Conservation (phyloP, 2,329 filamentous ascomycete species). For the Colletotrichum cereale region DNA sequence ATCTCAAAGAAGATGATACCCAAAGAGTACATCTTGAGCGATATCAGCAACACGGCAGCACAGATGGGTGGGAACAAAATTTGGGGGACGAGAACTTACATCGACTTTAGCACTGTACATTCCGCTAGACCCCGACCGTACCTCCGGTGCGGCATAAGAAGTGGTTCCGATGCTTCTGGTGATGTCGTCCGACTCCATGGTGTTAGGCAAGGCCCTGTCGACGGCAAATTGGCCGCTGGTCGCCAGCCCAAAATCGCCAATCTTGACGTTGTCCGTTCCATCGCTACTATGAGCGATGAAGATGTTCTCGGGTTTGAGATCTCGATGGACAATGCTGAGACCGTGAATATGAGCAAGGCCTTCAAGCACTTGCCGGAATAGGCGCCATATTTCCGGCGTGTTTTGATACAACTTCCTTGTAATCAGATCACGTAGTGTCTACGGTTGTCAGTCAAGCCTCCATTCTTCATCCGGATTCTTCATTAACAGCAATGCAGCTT, state of each 20-base stretch:
- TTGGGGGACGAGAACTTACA: slow-evolving; percentile 60
- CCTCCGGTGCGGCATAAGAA: slow-evolving; percentile 93
- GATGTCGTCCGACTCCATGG: slow-evolving; percentile 70
- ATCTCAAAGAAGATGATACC: slow-evolving; percentile 99
- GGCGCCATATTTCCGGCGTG: slow-evolving; percentile 84
- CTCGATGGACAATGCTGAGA: slow-evolving; percentile 92
- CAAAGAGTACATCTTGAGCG: slow-evolving; percentile 86
- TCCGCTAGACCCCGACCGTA: slow-evolving; percentile 79
- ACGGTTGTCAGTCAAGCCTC: slow-evolving; percentile 34
- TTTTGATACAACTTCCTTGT: slow-evolving; percentile 80
- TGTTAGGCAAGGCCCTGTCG: slow-evolving; percentile 62
- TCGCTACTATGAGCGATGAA: slow-evolving; percentile 82
- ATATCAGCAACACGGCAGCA: slow-evolving; percentile 35
- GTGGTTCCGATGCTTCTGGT: slow-evolving; percentile 82
- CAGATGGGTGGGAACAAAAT: slow-evolving; percentile 7
- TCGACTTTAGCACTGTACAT: slow-evolving; percentile 95
- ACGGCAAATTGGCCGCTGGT: slow-evolving; percentile 84
- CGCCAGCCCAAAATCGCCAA: slow-evolving; percentile 95
- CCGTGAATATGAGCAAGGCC: slow-evolving; percentile 91
- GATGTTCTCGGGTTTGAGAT: slow-evolving; percentile 96
- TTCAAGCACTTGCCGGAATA: slow-evolving; percentile 92
- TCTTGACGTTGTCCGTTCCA: slow-evolving; percentile 88
- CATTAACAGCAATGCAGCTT: slow-evolving; percentile 45
- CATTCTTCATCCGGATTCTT: neutral
- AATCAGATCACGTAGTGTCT: slow-evolving; percentile 91